Evolutionary conservation across 2,329 filamentous ascomycete genomes (phyloP), one percentile per base, ranked within the genome.

Genomic region (Plenodomus lindquistii): DNA sequence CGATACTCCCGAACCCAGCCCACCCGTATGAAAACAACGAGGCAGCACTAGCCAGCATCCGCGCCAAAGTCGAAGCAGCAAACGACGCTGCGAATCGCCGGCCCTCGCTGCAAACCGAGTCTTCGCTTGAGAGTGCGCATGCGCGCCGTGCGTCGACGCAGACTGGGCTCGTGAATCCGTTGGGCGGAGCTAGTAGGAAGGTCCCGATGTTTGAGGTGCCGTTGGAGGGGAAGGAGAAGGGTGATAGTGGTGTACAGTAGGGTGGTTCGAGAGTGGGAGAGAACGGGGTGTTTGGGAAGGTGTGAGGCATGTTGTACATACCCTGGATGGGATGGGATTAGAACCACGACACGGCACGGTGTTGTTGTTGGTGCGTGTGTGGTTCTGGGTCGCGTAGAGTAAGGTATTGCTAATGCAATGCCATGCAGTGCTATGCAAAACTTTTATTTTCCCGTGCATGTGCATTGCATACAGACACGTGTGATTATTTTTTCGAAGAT

Each of bases 191-290:
- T 6, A 54, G 52, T 15, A 68, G 65, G 36, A 74, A 69, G 39
- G 40, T 75, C n/a, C 69, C 73, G 2, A 77, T 78, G 73, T 77
- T 77, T 31, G 27, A 31, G 27, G 27, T 31, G 27, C 27, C 27
- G 11, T 7, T 31, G 22, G 22, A 24, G 11, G 11, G 22, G 10
- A 13, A 31, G 27, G 27, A 31, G 27, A 15, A 13, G 27, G 27
- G 15, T 8, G 27, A 13, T 4, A 4, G 27, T 15, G 15, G 9
- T 7, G 11, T 15, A 13, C 27, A 31, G 15, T 31, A 15, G 11
- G 6, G 11, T 31, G 27, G 11, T 31, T n/a, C n/a, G n/a, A n/a
- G n/a, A n/a, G n/a, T n/a, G n/a, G n/a, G n/a, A n/a, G n/a, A n/a
- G n/a, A n/a, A n/a, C n/a, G n/a, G n/a, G n/a, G n/a, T n/a, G n/a